Percentiles rank a stretch among this genome's conserved stretches.
These are phyloP conservation scores for Ogataea glucozyma DNA, from an alignment of 805 yeast species.

Conservation along the genomic window DNA sequence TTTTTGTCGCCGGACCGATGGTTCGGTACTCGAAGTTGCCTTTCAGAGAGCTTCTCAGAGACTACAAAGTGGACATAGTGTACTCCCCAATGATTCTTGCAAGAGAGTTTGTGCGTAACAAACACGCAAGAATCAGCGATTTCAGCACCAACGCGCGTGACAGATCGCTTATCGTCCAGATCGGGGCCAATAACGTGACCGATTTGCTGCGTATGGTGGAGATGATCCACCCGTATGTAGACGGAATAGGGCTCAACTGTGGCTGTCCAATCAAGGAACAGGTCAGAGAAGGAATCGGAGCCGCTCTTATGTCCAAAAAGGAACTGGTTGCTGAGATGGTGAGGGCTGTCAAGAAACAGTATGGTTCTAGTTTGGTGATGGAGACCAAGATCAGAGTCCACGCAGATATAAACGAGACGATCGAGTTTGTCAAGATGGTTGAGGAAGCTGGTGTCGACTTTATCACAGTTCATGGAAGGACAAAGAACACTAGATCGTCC, in stretches of 20 bases:
- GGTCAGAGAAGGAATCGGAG: slow-evolving; percentile 94
- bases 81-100: slow-evolving; percentile 97
- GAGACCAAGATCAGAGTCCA: slow-evolving; percentile 95
- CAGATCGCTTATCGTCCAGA: slow-evolving; percentile 78
- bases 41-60: slow-evolving; percentile 76
- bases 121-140: slow-evolving; percentile 77
- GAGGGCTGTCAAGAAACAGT: slow-evolving; percentile 70
- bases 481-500: slow-evolving; percentile 80
- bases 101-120: slow-evolving; percentile 87
- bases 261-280: slow-evolving; percentile 98
- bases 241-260: slow-evolving; percentile 93
- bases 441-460: slow-evolving; percentile 91
- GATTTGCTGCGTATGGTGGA: slow-evolving; percentile 83
- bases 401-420: slow-evolving; percentile 68
- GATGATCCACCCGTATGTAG: slow-evolving; percentile 87
- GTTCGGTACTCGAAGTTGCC: slow-evolving; percentile 94
- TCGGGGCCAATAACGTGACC: slow-evolving; percentile 82
- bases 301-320: slow-evolving; percentile 85
- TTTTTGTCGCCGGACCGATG: slow-evolving; percentile 88
- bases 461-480: slow-evolving; percentile 92
- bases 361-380: slow-evolving; percentile 69
- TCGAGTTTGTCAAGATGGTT: slow-evolving; percentile 66
- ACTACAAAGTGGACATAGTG: slow-evolving; percentile 75
- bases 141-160: slow-evolving; percentile 78
- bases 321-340: slow-evolving; percentile 85